Evolutionary conservation across 208 protist genomes (phyloP).

Genomic region (Leishmania arabica): DNA sequence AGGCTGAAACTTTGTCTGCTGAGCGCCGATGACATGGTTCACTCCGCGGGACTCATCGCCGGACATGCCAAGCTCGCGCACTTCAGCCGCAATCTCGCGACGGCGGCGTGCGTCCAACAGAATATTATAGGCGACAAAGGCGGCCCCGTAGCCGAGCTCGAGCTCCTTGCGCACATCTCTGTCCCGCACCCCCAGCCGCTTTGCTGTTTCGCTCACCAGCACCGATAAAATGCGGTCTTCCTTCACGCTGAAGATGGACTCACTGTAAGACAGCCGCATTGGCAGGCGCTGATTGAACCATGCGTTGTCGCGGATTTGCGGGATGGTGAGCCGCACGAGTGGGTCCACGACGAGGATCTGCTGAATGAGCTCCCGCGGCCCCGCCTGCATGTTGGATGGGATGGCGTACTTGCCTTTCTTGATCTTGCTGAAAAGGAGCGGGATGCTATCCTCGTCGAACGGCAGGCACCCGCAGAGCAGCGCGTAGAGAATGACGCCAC

Average conservation of each 20-base stretch:
- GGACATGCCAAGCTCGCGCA: constrained; percentile 42
- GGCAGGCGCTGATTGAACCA: constrained; percentile 91
- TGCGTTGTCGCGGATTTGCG: constrained; percentile 87
- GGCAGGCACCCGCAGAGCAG: constrained; percentile 93
- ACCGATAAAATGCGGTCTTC: constrained; percentile 76
- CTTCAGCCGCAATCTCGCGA: constrained; percentile 67
- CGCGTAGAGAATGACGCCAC: constrained; percentile 95
- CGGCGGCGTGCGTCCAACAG: constrained; percentile 69
- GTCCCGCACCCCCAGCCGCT: constrained; percentile 56
- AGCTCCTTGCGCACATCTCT: constrained; percentile 73
- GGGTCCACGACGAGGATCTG: constrained; percentile 92
- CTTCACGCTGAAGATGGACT: constrained; percentile 66
- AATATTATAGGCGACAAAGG: constrained; percentile 89
- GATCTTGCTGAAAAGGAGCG: constrained; percentile 93
- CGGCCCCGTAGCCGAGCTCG: constrained; percentile 53
- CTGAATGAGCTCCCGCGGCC: constrained; percentile 81
- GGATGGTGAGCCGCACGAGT: constrained; percentile 84
- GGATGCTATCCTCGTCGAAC: constrained; percentile 93
- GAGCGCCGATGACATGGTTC: constrained; percentile 16
- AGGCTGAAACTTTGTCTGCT: constrained; percentile 40
- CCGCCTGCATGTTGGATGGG: constrained; percentile 53
- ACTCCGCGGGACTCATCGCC: constrained; percentile 27
- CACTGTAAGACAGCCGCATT: constrained; percentile 74
- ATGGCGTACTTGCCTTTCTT: constrained; percentile 87
- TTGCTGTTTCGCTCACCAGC: constrained; percentile 63